Conservation (phyloP, 371 early-diverging fungal genomes). For the Nematocida major region DNA sequence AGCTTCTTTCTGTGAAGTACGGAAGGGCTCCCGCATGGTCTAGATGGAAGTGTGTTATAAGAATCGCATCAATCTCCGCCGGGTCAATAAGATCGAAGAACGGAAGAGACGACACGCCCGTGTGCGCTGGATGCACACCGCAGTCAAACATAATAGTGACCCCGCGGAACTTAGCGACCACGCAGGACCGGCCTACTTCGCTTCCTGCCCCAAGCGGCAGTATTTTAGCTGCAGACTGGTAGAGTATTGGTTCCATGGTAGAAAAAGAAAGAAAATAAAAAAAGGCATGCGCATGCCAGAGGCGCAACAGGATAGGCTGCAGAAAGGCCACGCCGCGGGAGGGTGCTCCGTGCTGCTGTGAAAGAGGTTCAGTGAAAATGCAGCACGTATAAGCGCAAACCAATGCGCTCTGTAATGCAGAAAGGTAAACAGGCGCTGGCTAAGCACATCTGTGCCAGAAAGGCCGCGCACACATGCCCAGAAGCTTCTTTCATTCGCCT, state of each 20-base stretch:
- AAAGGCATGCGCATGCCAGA: too few relatives aligned
- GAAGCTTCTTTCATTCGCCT: too few relatives aligned
- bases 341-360: too few relatives aligned
- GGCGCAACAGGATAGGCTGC: too few relatives aligned
- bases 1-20: slow-evolving; percentile 90
- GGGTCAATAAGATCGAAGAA: slow-evolving; percentile 95
- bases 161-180: slow-evolving; percentile 84
- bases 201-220: slow-evolving; percentile 95
- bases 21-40: slow-evolving; percentile 99
- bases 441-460: too few relatives aligned
- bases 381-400: too few relatives aligned
- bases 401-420: too few relatives aligned
- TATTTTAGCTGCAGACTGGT: slow-evolving; percentile 66
- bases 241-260: slow-evolving; percentile 43
- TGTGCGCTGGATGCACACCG: slow-evolving; percentile 94
- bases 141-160: slow-evolving; percentile 91
- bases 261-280: slow-evolving; percentile 5
- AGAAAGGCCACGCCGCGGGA: too few relatives aligned
- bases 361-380: too few relatives aligned
- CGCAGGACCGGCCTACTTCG: slow-evolving; percentile 96
- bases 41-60: slow-evolving; percentile 95
- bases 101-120: slow-evolving; percentile 86
- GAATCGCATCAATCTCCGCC: slow-evolving; percentile 77
- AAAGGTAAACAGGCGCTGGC: too few relatives aligned
- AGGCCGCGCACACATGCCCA: too few relatives aligned